These are phyloP conservation scores for Coniochaeta hoffmannii DNA, from an alignment of 2,329 filamentous ascomycete genomes.

Conservation along the genomic window DNA sequence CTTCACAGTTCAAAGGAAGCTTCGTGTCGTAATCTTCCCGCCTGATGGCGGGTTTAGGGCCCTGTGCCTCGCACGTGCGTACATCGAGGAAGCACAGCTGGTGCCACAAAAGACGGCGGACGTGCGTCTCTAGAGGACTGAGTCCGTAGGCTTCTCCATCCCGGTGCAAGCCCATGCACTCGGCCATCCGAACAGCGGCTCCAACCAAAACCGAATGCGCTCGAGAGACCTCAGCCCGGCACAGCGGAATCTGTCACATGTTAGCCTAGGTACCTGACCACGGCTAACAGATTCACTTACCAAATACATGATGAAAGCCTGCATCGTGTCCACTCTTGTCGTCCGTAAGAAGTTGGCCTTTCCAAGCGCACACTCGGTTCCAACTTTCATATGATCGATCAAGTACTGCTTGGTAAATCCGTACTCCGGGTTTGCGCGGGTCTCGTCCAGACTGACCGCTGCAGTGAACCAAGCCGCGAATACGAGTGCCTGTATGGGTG, in stretches of 20 bases:
- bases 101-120: slow-evolving; percentile 68
- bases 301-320: slow-evolving; percentile 71
- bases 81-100: slow-evolving; percentile 72
- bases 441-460: slow-evolving; percentile 56
- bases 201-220: slow-evolving; percentile 67
- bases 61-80: slow-evolving; percentile 66
- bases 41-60: slow-evolving; percentile 63
- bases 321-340: slow-evolving; percentile 64
- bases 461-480: slow-evolving; percentile 65
- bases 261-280: slow-evolving; percentile 10
- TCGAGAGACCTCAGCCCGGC: slow-evolving; percentile 63
- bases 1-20: slow-evolving; percentile 64
- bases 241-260: slow-evolving; percentile 54
- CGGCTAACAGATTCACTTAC: slow-evolving; percentile 31
- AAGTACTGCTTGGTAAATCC: slow-evolving; percentile 46
- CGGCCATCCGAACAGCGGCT: slow-evolving; percentile 64
- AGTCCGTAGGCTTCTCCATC: slow-evolving; percentile 62
- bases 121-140: slow-evolving; percentile 60
- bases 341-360: slow-evolving; percentile 66
- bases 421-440: slow-evolving; percentile 42
- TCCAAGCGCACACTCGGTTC: slow-evolving; percentile 58
- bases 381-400: slow-evolving; percentile 56
- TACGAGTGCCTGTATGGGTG: slow-evolving; percentile 59
- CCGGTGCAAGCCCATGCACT: slow-evolving; percentile 70
- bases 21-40: slow-evolving; percentile 68